These are phyloP conservation scores for Astrothelium subdiscretum DNA, from an alignment of 495 filamentous ascomycete genomes.

Conservation along the genomic window DNA sequence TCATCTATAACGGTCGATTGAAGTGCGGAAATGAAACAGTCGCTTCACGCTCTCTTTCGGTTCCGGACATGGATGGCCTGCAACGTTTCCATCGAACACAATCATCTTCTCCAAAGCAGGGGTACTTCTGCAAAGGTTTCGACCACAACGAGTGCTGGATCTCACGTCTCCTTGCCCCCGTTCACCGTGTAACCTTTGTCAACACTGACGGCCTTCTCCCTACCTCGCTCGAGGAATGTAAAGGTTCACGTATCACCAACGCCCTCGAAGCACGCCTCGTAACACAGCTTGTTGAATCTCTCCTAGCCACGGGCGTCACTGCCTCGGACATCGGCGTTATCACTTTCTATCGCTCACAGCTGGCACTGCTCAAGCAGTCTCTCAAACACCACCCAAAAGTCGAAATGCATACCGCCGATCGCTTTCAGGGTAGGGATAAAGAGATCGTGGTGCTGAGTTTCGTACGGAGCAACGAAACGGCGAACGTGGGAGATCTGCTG, in stretches of 20 bases:
- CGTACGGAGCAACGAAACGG: slow-evolving; percentile 73
- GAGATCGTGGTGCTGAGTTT: slow-evolving; percentile 75
- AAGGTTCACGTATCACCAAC: slow-evolving; percentile 80
- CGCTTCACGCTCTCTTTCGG: slow-evolving; percentile 46
- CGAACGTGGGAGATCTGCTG: slow-evolving; percentile 73
- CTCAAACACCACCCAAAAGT: slow-evolving; percentile 35
- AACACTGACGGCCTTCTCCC: slow-evolving; percentile 71
- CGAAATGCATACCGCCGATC: slow-evolving; percentile 93
- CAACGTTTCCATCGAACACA: slow-evolving; percentile 23
- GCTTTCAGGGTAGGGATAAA: slow-evolving; percentile 93
- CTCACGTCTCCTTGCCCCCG: slow-evolving; percentile 57
- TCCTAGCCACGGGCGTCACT: slow-evolving; percentile 63
- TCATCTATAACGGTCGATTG: slow-evolving; percentile 81
- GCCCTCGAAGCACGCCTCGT: slow-evolving; percentile 63
- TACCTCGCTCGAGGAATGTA: slow-evolving; percentile 48
- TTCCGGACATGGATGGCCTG: slow-evolving; percentile 45
- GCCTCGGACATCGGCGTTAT: slow-evolving; percentile 83
- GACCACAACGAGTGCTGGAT: slow-evolving; percentile 58
- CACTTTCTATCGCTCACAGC: slow-evolving; percentile 93
- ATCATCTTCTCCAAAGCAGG: neutral
- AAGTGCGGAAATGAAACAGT: slow-evolving; percentile 78
- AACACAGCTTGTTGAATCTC: slow-evolving; percentile 62
- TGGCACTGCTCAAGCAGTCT: slow-evolving; percentile 42
- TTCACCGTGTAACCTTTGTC: slow-evolving; percentile 64
- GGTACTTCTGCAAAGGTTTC: slow-evolving; percentile 26